Evolutionary conservation across 176 grass and related monocot species (phyloP).

Genomic region (Triticum urartu): DNA sequence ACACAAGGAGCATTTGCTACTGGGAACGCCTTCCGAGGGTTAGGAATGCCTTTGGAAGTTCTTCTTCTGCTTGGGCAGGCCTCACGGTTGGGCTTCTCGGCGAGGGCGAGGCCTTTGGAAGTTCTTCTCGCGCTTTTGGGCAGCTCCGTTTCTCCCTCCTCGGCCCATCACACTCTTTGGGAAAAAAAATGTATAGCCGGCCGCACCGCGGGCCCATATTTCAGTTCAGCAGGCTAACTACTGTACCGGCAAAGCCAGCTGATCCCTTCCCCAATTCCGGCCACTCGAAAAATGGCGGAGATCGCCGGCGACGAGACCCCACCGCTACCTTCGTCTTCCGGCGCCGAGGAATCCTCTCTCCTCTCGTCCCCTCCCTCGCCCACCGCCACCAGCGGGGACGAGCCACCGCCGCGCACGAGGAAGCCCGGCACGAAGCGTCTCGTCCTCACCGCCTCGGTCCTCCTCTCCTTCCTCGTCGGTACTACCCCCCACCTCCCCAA

Average conservation of each 20-base stretch:
- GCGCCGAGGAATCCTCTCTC: background rate
- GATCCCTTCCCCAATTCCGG: background rate
- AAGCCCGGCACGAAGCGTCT: constrained; percentile 76
- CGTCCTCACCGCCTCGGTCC: constrained; percentile 59
- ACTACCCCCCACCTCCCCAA: background rate
- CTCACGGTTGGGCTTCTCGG: too few relatives aligned
- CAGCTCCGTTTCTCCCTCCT: too few relatives aligned
- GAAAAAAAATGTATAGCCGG: background rate
- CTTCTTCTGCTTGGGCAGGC: too few relatives aligned
- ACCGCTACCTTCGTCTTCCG: background rate
- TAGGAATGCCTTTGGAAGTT: too few relatives aligned
- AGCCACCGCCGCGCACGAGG: constrained; percentile 21
- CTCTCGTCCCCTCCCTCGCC: background rate
- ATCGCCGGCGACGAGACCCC: constrained; percentile 38
- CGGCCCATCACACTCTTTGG: background rate
- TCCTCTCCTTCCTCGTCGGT: constrained; percentile 77
- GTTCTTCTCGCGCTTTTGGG: too few relatives aligned
- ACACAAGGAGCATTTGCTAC: too few relatives aligned
- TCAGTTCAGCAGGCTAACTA: background rate
- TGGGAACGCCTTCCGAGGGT: too few relatives aligned
- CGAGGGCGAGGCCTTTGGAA: too few relatives aligned
- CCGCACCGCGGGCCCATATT: background rate
- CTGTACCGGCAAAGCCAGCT: background rate
- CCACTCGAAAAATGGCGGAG: constrained; percentile 38
- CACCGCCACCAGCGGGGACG: background rate